Percentiles rank a stretch among this genome's conserved stretches.
These are phyloP conservation scores for Platanthera guangdongensis DNA, from an alignment of 106 monocot species.

Conservation along the genomic window DNA sequence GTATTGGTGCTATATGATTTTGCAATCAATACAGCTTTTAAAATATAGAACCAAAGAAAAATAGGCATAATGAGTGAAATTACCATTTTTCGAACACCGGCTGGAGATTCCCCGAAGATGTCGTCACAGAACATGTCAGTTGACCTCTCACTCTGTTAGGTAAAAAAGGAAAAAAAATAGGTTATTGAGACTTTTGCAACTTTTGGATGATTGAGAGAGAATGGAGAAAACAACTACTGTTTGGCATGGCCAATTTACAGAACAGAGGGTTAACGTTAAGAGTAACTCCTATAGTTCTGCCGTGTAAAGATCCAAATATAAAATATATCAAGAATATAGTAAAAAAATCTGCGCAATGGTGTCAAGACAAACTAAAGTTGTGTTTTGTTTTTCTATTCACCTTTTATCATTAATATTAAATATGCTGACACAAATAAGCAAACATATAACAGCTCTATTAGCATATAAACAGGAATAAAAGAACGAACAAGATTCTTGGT, in stretches of 20 bases:
- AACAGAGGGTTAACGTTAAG: neutral
- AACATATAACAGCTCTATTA: neutral
- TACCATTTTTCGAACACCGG: conserved; percentile 66
- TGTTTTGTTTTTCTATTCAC: neutral
- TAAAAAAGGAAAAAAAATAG: neutral
- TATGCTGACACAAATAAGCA: neutral
- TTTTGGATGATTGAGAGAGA: neutral
- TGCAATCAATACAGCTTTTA: neutral
- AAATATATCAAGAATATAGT: neutral
- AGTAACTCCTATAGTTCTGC: neutral
- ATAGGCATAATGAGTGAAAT: conserved; percentile 5
- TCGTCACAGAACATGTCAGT: conserved; percentile 95
- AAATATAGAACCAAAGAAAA: neutral
- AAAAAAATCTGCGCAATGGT: neutral
- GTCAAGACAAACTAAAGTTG: neutral
- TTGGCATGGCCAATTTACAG: neutral
- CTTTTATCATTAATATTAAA: neutral
- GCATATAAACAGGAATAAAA: neutral
- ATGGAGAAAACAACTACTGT: neutral
- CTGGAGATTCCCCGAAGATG: conserved; percentile 90
- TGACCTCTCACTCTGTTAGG: conserved; percentile 77
- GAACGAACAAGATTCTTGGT: neutral
- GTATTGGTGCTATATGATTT: neutral
- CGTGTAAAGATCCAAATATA: neutral
- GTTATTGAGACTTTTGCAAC: neutral